A percentile compares a stretch with the other conserved stretches of the same genome.
Conservation (phyloP, 495 filamentous ascomycete species). For the Tuber aestivum region DNA sequence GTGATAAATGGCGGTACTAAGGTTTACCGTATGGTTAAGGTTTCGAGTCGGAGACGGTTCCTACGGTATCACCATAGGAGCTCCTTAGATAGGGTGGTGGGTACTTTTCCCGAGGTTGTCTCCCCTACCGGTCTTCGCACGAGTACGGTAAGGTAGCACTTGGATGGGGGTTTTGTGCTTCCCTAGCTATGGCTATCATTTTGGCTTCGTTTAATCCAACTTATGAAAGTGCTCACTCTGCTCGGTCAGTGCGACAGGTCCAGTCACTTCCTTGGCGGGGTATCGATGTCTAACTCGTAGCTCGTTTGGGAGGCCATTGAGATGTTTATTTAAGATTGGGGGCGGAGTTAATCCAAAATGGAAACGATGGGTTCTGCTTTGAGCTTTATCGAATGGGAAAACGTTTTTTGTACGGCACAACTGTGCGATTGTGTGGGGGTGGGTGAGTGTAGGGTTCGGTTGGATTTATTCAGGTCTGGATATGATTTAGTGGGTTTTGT, state of each 20-base stretch:
- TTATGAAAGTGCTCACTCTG: neutral
- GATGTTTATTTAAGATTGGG: slow-evolving; percentile 32
- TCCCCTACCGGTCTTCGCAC: neutral
- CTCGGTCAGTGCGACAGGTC: neutral
- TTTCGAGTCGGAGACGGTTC: neutral
- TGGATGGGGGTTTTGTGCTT: neutral
- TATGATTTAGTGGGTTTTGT: neutral
- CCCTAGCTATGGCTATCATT: neutral
- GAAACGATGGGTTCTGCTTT: neutral
- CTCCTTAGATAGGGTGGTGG: no score
- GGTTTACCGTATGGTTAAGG: neutral
- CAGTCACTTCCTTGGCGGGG: slow-evolving; percentile 19
- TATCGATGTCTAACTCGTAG: slow-evolving; percentile 26
- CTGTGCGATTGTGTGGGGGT: neutral
- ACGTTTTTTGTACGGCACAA: neutral
- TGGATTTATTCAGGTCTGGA: neutral
- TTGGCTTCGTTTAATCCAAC: neutral
- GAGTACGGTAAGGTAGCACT: neutral
- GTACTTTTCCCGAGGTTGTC: neutral
- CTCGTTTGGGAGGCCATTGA: slow-evolving; percentile 5
- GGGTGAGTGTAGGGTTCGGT: neutral
- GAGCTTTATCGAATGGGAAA: neutral
- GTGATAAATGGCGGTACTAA: neutral
- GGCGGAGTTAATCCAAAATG: slow-evolving; percentile 10
- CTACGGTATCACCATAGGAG: neutral